phyloP scores from a whole-genome alignment of 2,329 filamentous ascomycete species.

The Diaporthe vexans region DNA sequence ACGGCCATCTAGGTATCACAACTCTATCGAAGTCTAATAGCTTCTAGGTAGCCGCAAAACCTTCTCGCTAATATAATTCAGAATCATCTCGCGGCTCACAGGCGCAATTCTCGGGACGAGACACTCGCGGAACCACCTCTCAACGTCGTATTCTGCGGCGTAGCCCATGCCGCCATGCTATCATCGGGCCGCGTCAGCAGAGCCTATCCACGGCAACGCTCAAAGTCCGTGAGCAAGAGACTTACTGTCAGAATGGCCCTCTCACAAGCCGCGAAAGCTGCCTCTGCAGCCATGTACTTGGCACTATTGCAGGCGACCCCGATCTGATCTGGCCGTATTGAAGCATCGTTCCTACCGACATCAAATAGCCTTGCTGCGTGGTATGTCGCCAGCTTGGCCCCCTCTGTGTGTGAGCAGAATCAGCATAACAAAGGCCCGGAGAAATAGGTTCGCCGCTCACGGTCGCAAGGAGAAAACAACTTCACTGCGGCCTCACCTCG shows the following conservation, averaged over 20 bases:
- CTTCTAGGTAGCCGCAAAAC: constrained; percentile 76
- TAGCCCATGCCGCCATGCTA: constrained; percentile 75
- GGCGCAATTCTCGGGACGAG: constrained; percentile 76
- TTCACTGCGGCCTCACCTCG: background rate
- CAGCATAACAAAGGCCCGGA: background rate
- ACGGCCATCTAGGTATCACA: background rate
- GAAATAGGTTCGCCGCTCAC: background rate
- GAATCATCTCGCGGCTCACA: constrained; percentile 79
- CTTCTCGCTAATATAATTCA: constrained; percentile 80
- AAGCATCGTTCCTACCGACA: constrained; percentile 62
- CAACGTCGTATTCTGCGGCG: constrained; percentile 74
- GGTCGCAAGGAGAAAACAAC: background rate
- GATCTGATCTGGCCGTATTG: constrained; percentile 67
- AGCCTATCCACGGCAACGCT: background rate
- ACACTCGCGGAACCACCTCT: constrained; percentile 75
- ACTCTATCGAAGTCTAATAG: constrained; percentile 56
- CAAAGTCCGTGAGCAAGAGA: background rate
- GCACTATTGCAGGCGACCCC: constrained; percentile 78
- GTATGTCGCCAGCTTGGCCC: constrained; percentile 75
- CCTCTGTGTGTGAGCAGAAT: constrained; percentile 60
- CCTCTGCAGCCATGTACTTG: constrained; percentile 78
- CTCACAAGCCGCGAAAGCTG: constrained; percentile 74
- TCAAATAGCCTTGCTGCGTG: constrained; percentile 76
- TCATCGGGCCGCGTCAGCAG: background rate
- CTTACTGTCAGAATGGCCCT: constrained; percentile 65